Conservation (phyloP, 225 moss, liverwort and hornwort genomes). For the Straminergon stramineum region DNA sequence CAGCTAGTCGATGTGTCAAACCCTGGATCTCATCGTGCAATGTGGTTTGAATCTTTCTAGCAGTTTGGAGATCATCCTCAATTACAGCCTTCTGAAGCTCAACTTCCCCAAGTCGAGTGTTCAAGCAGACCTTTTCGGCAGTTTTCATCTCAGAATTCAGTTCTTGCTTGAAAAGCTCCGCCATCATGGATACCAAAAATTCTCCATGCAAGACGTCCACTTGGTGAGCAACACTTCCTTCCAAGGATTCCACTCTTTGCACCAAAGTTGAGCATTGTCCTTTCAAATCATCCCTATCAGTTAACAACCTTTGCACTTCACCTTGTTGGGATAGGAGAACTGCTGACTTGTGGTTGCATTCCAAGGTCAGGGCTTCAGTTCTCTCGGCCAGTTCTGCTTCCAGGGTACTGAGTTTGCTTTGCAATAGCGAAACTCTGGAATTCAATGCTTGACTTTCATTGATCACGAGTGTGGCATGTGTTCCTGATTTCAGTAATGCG, state of each 20-base stretch:
- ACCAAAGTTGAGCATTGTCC: not conserved
- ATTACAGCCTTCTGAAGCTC: not conserved
- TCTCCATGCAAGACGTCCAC: conserved; percentile 5
- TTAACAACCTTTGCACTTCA: not conserved
- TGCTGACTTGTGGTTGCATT: conserved; percentile 17
- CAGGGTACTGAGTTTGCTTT: not conserved
- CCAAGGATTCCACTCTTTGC: not conserved
- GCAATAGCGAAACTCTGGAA: not conserved
- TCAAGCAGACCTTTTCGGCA: not conserved
- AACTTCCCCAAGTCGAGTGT: not conserved
- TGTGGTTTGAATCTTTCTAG: not conserved
- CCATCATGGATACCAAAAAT: conserved; percentile 7
- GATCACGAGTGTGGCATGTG: not conserved
- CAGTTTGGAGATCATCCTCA: not conserved
- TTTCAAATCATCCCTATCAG: conserved; percentile 1
- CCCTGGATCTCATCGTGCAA: not conserved
- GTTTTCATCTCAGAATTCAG: not conserved
- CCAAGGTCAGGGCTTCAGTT: conserved; percentile 1
- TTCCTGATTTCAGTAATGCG: not conserved
- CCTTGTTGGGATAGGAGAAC: not conserved
- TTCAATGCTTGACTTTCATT: not conserved
- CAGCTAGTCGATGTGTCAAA: not conserved
- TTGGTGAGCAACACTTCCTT: not conserved
- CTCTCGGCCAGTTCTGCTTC: conserved; percentile 9
- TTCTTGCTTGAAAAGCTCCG: conserved; percentile 1